Percentiles rank a stretch among this genome's conserved stretches.
Evolutionary conservation across 2,329 filamentous ascomycete genomes (phyloP).

Genomic region (Dothideomycetidae sp.): DNA sequence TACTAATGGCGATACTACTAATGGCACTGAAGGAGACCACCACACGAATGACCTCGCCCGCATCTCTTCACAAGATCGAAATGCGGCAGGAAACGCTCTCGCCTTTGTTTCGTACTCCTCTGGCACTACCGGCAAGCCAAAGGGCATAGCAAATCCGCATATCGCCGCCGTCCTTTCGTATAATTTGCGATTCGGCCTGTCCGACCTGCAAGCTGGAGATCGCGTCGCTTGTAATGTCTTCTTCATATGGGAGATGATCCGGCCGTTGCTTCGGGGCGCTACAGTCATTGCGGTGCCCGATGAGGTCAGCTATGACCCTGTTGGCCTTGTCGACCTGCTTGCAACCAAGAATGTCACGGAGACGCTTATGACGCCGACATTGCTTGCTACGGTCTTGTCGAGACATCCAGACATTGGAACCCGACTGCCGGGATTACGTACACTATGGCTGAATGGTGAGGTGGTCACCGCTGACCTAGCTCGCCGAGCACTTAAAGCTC

Average conservation of each 20-base stretch:
- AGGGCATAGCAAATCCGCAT: constrained; percentile 69
- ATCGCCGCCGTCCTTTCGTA: constrained; percentile 61
- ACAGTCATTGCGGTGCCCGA: constrained; percentile 65
- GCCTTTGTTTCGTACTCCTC: constrained; percentile 73
- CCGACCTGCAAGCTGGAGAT: constrained; percentile 56
- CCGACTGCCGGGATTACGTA: constrained; percentile 51
- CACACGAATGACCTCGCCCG: too few species aligned
- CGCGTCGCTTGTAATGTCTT: constrained; percentile 80
- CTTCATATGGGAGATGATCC: constrained; percentile 73
- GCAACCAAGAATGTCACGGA: constrained; percentile 54
- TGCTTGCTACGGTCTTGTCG: constrained; percentile 59
- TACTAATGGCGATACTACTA: constrained; percentile 28
- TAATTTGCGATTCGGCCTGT: constrained; percentile 54
- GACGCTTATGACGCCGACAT: constrained; percentile 70
- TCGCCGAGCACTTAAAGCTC: constrained; percentile 49
- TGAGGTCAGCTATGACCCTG: constrained; percentile 62
- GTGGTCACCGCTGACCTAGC: constrained; percentile 68
- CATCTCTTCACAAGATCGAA: too few species aligned
- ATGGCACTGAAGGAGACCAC: constrained; percentile 12
- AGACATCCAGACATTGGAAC: constrained; percentile 51
- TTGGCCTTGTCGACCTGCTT: constrained; percentile 57
- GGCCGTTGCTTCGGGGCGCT: constrained; percentile 60
- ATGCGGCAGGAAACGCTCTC: constrained; percentile 51
- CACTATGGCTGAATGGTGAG: constrained; percentile 69
- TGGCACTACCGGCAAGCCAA: constrained; percentile 64